A percentile compares a stretch with the other conserved stretches of the same genome.
Conservation (phyloP, 176 grass and related monocot genomes). For the Aegilops bicornis region DNA sequence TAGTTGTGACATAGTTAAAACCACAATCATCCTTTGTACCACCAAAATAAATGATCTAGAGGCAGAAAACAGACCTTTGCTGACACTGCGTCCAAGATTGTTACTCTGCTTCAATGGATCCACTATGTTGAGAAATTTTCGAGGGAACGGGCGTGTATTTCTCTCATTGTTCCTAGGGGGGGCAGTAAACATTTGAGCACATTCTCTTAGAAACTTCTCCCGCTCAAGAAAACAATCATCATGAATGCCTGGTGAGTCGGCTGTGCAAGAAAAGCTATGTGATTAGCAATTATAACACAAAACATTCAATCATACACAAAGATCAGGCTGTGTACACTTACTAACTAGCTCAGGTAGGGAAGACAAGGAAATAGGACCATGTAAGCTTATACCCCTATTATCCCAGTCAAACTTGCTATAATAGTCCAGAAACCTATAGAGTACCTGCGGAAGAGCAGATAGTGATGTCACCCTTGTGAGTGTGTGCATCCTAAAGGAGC, state of each 20-base stretch:
- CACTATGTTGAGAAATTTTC: constrained; percentile 89
- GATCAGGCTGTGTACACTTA: constrained; percentile 45
- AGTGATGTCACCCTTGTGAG: constrained; percentile 18
- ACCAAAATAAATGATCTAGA: constrained; percentile 21
- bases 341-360: constrained; percentile 75
- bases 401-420: constrained; percentile 98
- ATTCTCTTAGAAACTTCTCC: constrained; percentile 59
- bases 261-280: constrained; percentile 50
- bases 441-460: constrained; percentile 53
- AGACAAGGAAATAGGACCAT: constrained; percentile 67
- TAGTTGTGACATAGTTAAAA: not conserved
- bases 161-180: constrained; percentile 46
- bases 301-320: constrained; percentile 21
- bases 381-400: constrained; percentile 65
- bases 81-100: constrained; percentile 96
- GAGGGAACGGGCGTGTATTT: constrained; percentile 41
- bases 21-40: not conserved
- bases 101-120: constrained; percentile 81
- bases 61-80: constrained; percentile 61
- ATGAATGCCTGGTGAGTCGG: constrained; percentile 42
- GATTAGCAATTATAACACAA: constrained; percentile 22
- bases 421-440: constrained; percentile 91
- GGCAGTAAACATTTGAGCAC: constrained; percentile 37
- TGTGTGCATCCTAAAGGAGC: constrained; percentile 15
- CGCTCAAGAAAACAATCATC: constrained; percentile 47